Evolutionary conservation across 2,329 filamentous ascomycete genomes (phyloP), one percentile per base, ranked within the genome.

Genomic region (Coniochaeta prunicola): DNA sequence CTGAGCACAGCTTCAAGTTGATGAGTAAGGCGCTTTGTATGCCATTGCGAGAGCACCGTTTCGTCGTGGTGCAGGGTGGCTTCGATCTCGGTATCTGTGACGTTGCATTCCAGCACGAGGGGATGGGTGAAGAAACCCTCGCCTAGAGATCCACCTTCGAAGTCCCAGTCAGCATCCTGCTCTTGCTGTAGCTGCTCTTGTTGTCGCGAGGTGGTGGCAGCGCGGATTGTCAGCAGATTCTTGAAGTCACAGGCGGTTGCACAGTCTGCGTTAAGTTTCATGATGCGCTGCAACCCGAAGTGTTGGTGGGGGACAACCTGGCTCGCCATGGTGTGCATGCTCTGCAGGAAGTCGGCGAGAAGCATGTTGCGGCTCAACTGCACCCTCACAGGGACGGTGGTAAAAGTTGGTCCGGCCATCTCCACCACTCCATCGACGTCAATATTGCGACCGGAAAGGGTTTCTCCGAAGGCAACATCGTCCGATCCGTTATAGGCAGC

Each of bases 361-460:
- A 21, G 19, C 30, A 48, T 53, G 21, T 56, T 45, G 26, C 40
- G 58, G 21, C 21, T 21, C 12, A 63, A 33, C 4, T 54, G 58
- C 1, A 66, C 60, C 24, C 64, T 53, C 2, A 59, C 62, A 2
- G 66, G 66, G 9, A 67, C 60, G 1, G 66, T 67, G 34, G 63
- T 62, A 31, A 67, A 61, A 1, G 64, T 66, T 1, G 67, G 67
- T 2, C 65, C 67, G 2, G 63, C 58, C 55, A 68, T 65, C 6
- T 67, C 62, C n/a, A 56, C 57, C 10, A 67, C 60, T 3, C 63
- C 65, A 1, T 62, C 53, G 1, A 69, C 45, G 34, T 62, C 61
- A n/a, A 66, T 60, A 57, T 68, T 67, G 55, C 67, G 65, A 10
- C 66, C 67, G 1, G 64, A 56, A 3, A 66, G 58, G 0, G 66